Evolutionary conservation across 2,329 filamentous ascomycete species (phyloP).

Genomic region (Gaeumannomyces tritici): DNA sequence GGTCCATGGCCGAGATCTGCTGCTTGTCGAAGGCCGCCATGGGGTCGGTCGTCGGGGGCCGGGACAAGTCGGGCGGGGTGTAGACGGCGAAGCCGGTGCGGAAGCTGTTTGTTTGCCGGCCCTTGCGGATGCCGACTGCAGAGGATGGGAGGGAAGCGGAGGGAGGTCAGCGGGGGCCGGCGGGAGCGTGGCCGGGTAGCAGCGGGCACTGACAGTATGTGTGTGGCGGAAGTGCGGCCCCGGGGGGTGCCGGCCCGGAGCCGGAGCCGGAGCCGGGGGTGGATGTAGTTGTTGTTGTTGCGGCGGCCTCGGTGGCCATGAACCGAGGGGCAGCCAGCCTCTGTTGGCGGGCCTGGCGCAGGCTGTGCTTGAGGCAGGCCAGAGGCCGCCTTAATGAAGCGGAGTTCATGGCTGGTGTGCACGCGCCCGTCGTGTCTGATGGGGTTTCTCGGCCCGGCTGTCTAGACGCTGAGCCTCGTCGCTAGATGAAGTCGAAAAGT

Average conservation of each 20-base stretch:
- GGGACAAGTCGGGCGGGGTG: slow-evolving; percentile 10
- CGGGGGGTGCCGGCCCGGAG: background rate
- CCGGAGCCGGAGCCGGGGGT: too few species aligned
- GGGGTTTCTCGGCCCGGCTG: background rate
- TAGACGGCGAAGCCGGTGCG: slow-evolving; percentile 42
- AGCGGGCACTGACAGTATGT: slow-evolving; percentile 12
- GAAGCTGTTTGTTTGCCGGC: slow-evolving; percentile 14
- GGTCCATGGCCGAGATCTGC: slow-evolving; percentile 71
- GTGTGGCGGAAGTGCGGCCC: slow-evolving; percentile 2
- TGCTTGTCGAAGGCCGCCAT: slow-evolving; percentile 55
- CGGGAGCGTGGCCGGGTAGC: too few species aligned
- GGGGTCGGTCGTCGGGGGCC: slow-evolving; percentile 35
- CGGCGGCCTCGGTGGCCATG: slow-evolving; percentile 2
- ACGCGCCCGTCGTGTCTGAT: background rate
- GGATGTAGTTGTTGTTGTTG: background rate
- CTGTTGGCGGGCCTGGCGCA: slow-evolving; percentile 49
- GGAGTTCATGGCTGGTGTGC: slow-evolving; percentile 44
- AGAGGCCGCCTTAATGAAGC: slow-evolving; percentile 52
- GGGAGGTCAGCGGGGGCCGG: background rate
- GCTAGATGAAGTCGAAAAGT: background rate
- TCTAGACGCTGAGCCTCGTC: background rate
- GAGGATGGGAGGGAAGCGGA: background rate
- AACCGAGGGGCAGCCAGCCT: slow-evolving; percentile 14
- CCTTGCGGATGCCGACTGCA: slow-evolving; percentile 2
- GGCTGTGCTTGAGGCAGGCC: slow-evolving; percentile 57